A percentile compares a stretch with the other conserved stretches of the same genome.
Conservation (phyloP, 345 rosid species). For the Populus ilicifolia region DNA sequence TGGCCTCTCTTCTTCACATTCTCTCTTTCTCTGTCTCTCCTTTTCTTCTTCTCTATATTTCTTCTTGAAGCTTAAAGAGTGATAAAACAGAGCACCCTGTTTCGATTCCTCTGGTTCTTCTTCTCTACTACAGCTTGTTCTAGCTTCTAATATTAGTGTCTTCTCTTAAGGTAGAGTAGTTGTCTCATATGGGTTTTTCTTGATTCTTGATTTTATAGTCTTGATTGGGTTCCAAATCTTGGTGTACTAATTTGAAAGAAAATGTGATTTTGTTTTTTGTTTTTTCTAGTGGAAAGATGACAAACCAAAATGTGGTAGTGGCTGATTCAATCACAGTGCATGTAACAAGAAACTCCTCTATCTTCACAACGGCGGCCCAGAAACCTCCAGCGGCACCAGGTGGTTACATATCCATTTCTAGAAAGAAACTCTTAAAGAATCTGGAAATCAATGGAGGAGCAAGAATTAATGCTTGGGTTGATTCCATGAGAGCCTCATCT, state of each 20-base stretch:
- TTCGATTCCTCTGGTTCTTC: constrained; percentile 3
- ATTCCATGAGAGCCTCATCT: constrained; percentile 89
- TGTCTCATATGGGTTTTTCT: neutral
- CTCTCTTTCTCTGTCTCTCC: neutral
- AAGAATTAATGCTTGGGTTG: constrained; percentile 70
- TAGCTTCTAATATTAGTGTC: neutral
- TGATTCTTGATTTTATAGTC: neutral
- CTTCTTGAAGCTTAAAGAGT: neutral
- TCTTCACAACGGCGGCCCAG: constrained; percentile 43
- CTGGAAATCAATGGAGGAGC: constrained; percentile 56
- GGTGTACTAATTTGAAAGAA: neutral
- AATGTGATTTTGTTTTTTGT: neutral
- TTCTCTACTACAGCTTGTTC: neutral
- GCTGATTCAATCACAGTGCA: constrained; percentile 41
- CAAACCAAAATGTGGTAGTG: constrained; percentile 54
- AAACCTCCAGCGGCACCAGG: constrained; percentile 53
- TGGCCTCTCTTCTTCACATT: neutral
- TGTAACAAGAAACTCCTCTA: constrained; percentile 36
- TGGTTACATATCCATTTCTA: constrained; percentile 40
- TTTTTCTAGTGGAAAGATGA: constrained; percentile 36
- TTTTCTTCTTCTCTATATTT: neutral
- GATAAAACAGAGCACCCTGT: constrained; percentile 12
- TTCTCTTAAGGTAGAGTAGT: neutral
- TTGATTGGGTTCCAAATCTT: neutral
- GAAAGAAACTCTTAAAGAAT: constrained; percentile 43